Conservation (phyloP, 805 yeast species). For the Novakomyces olei region DNA sequence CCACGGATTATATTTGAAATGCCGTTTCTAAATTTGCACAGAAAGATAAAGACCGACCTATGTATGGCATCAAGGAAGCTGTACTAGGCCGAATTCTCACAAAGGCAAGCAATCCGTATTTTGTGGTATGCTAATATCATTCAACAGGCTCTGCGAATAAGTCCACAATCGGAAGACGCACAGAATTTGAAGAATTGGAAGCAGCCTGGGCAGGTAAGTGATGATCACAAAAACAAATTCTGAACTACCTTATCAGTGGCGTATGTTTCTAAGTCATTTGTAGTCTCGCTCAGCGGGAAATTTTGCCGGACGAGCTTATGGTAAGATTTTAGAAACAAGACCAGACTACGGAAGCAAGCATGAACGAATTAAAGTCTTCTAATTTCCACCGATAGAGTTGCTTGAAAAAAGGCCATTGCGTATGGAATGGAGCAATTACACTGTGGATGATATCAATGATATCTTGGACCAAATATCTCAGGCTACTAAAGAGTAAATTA, state of each 20-base stretch:
- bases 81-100: slow-evolving; percentile 30
- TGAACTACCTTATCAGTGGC: no score
- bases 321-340: background rate
- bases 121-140: background rate
- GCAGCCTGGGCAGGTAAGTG: no score
- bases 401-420: slow-evolving; percentile 28
- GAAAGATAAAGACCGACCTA: slow-evolving; percentile 30
- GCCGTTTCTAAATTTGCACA: slow-evolving; percentile 24
- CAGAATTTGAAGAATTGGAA: slow-evolving; percentile 28
- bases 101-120: slow-evolving; percentile 6
- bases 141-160: slow-evolving; percentile 20
- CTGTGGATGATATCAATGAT: slow-evolving; percentile 29
- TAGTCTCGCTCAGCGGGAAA: slow-evolving; percentile 18
- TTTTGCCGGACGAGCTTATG: slow-evolving; percentile 27
- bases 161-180: slow-evolving; percentile 41
- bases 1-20: slow-evolving; percentile 3
- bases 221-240: no score
- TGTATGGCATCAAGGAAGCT: slow-evolving; percentile 42
- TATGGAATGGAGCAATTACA: slow-evolving; percentile 17
- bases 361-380: background rate
- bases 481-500: slow-evolving; percentile 2
- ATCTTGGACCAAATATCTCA: slow-evolving; percentile 24
- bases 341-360: background rate
- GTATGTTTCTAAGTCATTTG: no score
- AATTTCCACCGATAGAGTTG: slow-evolving; percentile 15